Base-by-base conservation (phyloP, 2,329 filamentous ascomycete species). In the Ophiostoma sp. region DNA sequence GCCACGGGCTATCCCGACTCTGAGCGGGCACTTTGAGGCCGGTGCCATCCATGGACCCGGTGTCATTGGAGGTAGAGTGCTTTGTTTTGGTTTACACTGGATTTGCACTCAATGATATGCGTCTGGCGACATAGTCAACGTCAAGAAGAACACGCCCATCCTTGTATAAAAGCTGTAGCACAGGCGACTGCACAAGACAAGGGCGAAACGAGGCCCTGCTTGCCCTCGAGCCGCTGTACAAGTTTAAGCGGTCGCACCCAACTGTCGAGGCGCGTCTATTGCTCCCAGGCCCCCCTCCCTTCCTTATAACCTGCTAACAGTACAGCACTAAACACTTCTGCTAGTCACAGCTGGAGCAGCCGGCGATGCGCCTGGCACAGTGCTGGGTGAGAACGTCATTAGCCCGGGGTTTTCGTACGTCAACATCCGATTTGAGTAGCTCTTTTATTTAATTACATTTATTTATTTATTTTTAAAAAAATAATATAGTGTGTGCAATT, bases 211-310 rank as follows among this genome's bases (percentile, higher is more conserved):
- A 48, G 2, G 70, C 70, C 2, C 68, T 69, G 52, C 67, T 71
- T 17, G 39, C 66, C 0, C 65, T 71, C 23, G 70, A 70, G 66
- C 52, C 68, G 23, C 41, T 71, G 36, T 36, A 57, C 39, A 68
- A 68, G 48, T 71, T 71, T n/a, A 68, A 68, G 70, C 64, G 70
- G 31, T 68, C 70, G 23, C 70, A 71, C 33, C 68, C 68, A 17
- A 71, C 70, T 3, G 70, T 71, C 31, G 70, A 71, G 33, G 62
- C 39, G 64, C 2, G 65, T 20, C 31, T 3, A 48, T 15, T 11
- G 4, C n/a, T 57, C 52, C 11, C n/a, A 10, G n/a, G 3, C 10
- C 13, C 23, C 11, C 13, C 11, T 8, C 1, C 10, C 4, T n/a
- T 27, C 23, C 3, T 41, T 2, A 27, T 13, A 17, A 23, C n/a